phyloP scores from a whole-genome alignment of 2,329 filamentous ascomycete genomes.

The Fusarium decemcellulare region DNA sequence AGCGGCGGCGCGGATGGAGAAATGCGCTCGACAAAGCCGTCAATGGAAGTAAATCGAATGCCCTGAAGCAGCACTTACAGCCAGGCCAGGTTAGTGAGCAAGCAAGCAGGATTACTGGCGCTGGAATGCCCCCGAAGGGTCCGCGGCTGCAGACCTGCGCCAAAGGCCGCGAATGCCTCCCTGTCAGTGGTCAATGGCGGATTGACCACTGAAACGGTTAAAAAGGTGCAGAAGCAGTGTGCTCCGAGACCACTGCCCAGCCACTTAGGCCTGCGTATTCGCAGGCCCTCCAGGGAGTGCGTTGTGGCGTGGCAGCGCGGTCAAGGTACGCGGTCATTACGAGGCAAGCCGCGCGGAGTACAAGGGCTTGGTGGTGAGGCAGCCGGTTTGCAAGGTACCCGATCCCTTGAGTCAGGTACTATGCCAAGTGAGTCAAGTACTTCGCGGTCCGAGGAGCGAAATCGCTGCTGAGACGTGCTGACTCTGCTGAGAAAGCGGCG shows the following conservation, averaged over 20 bases:
- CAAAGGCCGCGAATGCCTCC: constrained; percentile 6
- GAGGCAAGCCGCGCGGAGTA: constrained; percentile 34
- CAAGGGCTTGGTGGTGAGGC: constrained; percentile 25
- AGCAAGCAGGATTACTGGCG: constrained; percentile 5
- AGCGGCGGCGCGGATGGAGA: constrained; percentile 29
- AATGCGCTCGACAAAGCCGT: constrained; percentile 24
- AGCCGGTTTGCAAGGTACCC: constrained; percentile 28
- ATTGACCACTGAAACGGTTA: constrained; percentile 37
- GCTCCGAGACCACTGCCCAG: constrained; percentile 11
- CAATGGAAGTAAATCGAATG: constrained; percentile 47
- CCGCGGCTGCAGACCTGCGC: constrained; percentile 31
- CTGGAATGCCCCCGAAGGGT: constrained; percentile 26
- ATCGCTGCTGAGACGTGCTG: constrained; percentile 10
- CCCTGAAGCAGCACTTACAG: constrained; percentile 36
- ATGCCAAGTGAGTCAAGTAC: constrained; percentile 24
- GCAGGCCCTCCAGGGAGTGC: constrained; percentile 21
- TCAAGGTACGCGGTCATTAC: constrained; percentile 42
- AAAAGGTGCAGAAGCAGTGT: constrained; percentile 18
- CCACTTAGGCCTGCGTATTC: constrained; percentile 29
- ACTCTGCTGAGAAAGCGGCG: constrained; percentile 27
- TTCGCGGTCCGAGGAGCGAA: constrained; percentile 20
- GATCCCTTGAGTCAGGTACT: constrained; percentile 37
- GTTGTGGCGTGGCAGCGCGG: constrained; percentile 39
- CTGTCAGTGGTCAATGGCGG: constrained; percentile 35
- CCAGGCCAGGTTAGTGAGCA: constrained; percentile 31